Conservation (phyloP, 2,329 filamentous ascomycete species). For the Cladophialophora carrionii region DNA sequence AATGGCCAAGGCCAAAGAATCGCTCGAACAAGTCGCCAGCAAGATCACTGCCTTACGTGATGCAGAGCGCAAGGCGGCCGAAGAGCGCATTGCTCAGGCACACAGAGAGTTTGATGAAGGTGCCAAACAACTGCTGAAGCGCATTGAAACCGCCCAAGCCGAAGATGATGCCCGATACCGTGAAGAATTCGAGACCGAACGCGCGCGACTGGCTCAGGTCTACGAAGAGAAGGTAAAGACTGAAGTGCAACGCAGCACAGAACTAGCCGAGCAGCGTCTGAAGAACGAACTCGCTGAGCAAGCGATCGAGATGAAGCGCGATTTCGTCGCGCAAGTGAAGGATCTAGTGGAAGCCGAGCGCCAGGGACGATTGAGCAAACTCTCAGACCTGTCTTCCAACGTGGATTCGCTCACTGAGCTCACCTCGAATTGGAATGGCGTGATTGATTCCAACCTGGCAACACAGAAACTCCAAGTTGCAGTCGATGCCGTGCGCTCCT, state of each 20-base stretch:
- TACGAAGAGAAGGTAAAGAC: conserved; percentile 80
- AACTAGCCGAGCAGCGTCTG: conserved; percentile 79
- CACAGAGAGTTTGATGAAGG: conserved; percentile 83
- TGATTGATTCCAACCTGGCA: conserved; percentile 86
- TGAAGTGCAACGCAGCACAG: conserved; percentile 76
- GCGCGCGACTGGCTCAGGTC: conserved; percentile 72
- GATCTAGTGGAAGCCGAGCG: conserved; percentile 86
- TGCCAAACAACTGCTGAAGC: conserved; percentile 81
- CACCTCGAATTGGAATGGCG: conserved; percentile 84
- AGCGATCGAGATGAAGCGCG: conserved; percentile 81
- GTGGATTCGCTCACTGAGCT: conserved; percentile 85
- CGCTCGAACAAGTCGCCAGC: conserved; percentile 74
- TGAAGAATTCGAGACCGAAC: conserved; percentile 85
- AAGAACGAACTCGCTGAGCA: conserved; percentile 88
- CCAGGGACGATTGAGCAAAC: conserved; percentile 79
- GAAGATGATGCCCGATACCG: conserved; percentile 81
- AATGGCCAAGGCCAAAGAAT: conserved; percentile 81
- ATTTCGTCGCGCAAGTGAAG: conserved; percentile 78
- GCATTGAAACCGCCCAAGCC: conserved; percentile 81
- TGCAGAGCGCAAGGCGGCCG: conserved; percentile 69
- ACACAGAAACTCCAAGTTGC: conserved; percentile 97
- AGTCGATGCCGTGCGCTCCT: conserved; percentile 86
- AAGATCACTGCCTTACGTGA: conserved; percentile 76
- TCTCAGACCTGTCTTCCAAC: conserved; percentile 75
- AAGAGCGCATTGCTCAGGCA: conserved; percentile 71